These are phyloP conservation scores for Ceratobasidium sp. DNA, from an alignment of 1,284 basidiomycete species.

Conservation along the genomic window DNA sequence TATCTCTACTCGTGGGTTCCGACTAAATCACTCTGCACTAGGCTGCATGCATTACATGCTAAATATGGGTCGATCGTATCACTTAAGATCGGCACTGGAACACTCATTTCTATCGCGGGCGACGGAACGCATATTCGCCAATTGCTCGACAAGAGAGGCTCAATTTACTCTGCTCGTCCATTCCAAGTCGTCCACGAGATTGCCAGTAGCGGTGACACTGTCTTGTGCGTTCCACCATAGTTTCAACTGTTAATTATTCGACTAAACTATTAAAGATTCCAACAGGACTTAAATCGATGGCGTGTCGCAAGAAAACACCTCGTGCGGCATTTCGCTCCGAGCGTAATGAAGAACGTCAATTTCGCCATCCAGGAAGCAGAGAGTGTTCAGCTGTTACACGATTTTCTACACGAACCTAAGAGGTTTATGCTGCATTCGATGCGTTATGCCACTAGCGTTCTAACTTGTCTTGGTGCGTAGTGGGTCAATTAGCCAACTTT, in stretches of 20 bases:
- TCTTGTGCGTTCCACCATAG: background rate
- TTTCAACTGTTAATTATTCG: too few relatives aligned
- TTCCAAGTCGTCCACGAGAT: background rate
- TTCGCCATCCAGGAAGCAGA: conserved; percentile 20
- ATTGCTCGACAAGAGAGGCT: conserved; percentile 36
- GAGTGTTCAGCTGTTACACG: conserved; percentile 21
- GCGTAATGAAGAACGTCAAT: background rate
- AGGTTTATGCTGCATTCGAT: conserved; percentile 22
- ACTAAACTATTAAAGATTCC: conserved; percentile 1
- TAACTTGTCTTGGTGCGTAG: conserved; percentile 19
- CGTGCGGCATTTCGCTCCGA: background rate
- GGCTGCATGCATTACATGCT: background rate
- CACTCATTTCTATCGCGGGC: conserved; percentile 4
- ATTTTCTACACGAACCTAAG: conserved; percentile 18
- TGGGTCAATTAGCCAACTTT: too few relatives aligned
- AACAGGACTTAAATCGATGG: conserved; percentile 15
- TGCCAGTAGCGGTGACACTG: background rate
- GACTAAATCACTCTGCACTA: background rate
- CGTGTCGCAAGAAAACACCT: background rate
- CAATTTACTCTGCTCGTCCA: conserved; percentile 25
- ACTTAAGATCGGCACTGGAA: conserved; percentile 7
- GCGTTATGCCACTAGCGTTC: conserved; percentile 23
- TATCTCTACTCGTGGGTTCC: background rate
- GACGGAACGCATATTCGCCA: conserved; percentile 28
- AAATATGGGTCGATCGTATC: conserved; percentile 29